Conservation (phyloP, 768 basidiomycete species). For the Lactifluus volemus region DNA sequence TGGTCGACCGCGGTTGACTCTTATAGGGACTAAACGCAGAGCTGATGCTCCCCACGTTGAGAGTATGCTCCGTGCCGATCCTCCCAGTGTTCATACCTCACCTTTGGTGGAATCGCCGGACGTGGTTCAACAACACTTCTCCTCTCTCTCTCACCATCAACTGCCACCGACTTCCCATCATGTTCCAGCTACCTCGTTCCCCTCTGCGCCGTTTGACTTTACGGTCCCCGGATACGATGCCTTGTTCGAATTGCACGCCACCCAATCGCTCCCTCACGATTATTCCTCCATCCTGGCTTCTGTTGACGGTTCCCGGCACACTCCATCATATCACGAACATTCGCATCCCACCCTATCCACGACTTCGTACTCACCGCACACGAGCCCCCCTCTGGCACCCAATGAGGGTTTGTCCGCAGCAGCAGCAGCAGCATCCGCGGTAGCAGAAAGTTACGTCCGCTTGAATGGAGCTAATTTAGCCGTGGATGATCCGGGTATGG, state of each 20-base stretch:
- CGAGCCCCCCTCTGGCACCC: slow-evolving; percentile 25
- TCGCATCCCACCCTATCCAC: slow-evolving; percentile 22
- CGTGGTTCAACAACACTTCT: slow-evolving; percentile 15
- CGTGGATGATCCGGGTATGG: slow-evolving; percentile 48
- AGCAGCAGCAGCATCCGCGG: slow-evolving; percentile 56
- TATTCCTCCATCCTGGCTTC: slow-evolving; percentile 23
- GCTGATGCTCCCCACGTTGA: slow-evolving; percentile 77
- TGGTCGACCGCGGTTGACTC: slow-evolving; percentile 56
- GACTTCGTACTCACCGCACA: slow-evolving; percentile 31
- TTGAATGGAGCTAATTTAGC: slow-evolving; percentile 46
- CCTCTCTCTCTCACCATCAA: slow-evolving; percentile 24
- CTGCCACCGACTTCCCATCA: slow-evolving; percentile 21
- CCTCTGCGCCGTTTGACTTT: slow-evolving; percentile 64
- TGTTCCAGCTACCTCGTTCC: slow-evolving; percentile 45
- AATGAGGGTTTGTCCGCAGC: slow-evolving; percentile 55
- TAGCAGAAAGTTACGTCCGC: slow-evolving; percentile 68
- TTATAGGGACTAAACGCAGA: slow-evolving; percentile 66
- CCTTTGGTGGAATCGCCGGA: slow-evolving; percentile 17
- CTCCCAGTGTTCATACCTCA: slow-evolving; percentile 31
- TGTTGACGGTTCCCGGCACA: slow-evolving; percentile 20
- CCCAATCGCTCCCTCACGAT: slow-evolving; percentile 25
- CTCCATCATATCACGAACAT: slow-evolving; percentile 22
- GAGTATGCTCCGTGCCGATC: slow-evolving; percentile 72
- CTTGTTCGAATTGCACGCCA: slow-evolving; percentile 41
- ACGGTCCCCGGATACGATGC: slow-evolving; percentile 52